Base-by-base conservation (phyloP, 2,329 filamentous ascomycete species). In the Myriosclerotinia duriaeana region DNA sequence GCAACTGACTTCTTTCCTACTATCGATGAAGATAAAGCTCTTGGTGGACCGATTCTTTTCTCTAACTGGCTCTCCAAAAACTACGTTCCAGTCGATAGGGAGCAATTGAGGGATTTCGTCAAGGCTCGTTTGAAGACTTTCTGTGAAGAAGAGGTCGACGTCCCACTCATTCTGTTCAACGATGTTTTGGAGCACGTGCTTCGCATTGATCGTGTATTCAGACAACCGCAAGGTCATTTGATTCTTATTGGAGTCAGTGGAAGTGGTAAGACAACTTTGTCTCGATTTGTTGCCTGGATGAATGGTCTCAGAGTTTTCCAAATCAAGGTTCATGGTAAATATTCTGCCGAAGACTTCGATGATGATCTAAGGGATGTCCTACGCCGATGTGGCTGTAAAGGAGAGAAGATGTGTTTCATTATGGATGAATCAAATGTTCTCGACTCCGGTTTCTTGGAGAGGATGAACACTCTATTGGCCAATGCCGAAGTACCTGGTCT, bases 51-150 rank as follows among this genome's bases (percentile, higher is more conserved):
- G 0, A 98, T 99, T 65, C 82, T 99, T 66, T 99, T 96, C 84
- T 99, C 96, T 8, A 99, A 99, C 80, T 99, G 95, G 95, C 85
- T 99, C 7, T 98, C 94, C 15, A 98, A 97, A 86, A 91, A 99
- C 78, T 99, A 99, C 75, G 88, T 98, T 14, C 95, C 95, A 8
- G 95, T 99, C 50, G 93, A 97, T 74, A 91, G 95, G 72, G 95
- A 99, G 76, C 90, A 96, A 74, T 84, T 99, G 48, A 89, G 96
- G 72, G 95, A 98, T 72, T 99, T 98, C 73, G 95, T 99, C 77
- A 98, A 97, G 80, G 95, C 95, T 62, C 89, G 95, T 76, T 86
- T 99, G 68, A 94, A 91, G 82, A 99, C 95, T 0, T 99, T 99
- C 84, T 99, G 95, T 76, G 96, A 99, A 76, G 95, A 99, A 82